Evolutionary conservation across 163 green algal genomes (phyloP), one percentile per base, ranked within the genome.

Genomic region (Picocystis sp.): DNA sequence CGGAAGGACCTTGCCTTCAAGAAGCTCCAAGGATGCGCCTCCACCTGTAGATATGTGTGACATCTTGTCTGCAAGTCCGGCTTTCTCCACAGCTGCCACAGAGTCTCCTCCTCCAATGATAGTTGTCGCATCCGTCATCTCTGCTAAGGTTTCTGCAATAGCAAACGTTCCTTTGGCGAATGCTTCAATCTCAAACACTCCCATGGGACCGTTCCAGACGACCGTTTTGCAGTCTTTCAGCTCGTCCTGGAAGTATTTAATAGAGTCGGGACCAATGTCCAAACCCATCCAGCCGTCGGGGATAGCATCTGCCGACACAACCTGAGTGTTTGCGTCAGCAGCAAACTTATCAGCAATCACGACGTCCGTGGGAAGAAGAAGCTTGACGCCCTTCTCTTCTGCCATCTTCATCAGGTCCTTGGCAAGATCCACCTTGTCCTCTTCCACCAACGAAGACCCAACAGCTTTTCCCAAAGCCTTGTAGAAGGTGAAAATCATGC

Each of bases 401-500:
- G 87, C 87, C 67, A 82, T 78, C 29, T 58, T 67, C 70, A 86
- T 81, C 53, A 93, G 72, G 66, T 84, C 70, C 62, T 70, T 81
- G 47, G 84, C 84, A 47, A 93, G 78, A 6, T 87, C 78, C 17
- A 93, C 56, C 80, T 92, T 89, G 76, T 98, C 89, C 52, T 95
- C 85, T 80, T 97, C 91, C 10, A 98, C 88, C 43, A 97, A 76
- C 22, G 81, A 93, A 52, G 58, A 62, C 38, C 91, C 91, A 23
- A 73, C 67, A 10, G 47, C 44, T 45, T 53, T 54, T 45, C 91
- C 91, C 61, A 80, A 69, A 10, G 91, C 90, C 75, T 92, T 92
- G 82, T 90, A 92, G 81, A 99, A 99, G 61, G 91, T 99, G 81
- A 96, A 97, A 64, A 95, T 86, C 90, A 99, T 99, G 69, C 89